phyloP scores from a whole-genome alignment of 306 rosid genomes.

The Prunus mume region DNA sequence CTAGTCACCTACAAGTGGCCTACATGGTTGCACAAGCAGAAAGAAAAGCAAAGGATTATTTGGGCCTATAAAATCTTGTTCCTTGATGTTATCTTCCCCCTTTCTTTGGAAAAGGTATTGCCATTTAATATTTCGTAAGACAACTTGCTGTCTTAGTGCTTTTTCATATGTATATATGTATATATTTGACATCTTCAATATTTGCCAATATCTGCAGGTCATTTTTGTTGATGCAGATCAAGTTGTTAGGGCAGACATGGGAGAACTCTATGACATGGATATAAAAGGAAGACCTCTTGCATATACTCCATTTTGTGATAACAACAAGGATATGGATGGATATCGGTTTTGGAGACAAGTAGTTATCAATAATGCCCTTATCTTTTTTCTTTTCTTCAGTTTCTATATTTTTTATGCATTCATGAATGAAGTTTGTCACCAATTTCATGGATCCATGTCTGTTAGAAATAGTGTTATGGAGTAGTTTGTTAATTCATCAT shows the following conservation, averaged over 20 bases:
- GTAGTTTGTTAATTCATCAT: slow-evolving; percentile 5
- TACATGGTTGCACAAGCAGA: slow-evolving; percentile 99
- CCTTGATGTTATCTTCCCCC: slow-evolving; percentile 97
- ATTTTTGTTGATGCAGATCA: slow-evolving; percentile 99
- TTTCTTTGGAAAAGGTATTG: slow-evolving; percentile 93
- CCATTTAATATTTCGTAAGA: slow-evolving; percentile 6
- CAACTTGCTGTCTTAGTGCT: slow-evolving; percentile 16
- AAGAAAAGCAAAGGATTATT: slow-evolving; percentile 93
- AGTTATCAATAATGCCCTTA: slow-evolving; percentile 21
- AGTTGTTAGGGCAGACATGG: slow-evolving; percentile 92
- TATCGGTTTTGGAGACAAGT: slow-evolving; percentile 99
- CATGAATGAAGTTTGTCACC: background rate
- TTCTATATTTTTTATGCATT: slow-evolving; percentile 9
- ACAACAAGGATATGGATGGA: slow-evolving; percentile 98
- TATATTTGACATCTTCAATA: slow-evolving; percentile 21
- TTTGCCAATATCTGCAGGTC: slow-evolving; percentile 62
- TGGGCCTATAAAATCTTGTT: slow-evolving; percentile 99
- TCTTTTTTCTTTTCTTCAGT: slow-evolving; percentile 5
- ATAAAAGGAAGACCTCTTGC: slow-evolving; percentile 92
- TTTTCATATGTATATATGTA: slow-evolving; percentile 10
- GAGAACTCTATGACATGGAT: slow-evolving; percentile 98
- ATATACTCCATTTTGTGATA: slow-evolving; percentile 96
- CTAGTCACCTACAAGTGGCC: slow-evolving; percentile 98
- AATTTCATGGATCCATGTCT: background rate
- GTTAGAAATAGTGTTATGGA: slow-evolving; percentile 7